These are phyloP conservation scores for Globisporangium camurandrum DNA, from an alignment of 352 stramenopile genomes.

Conservation along the genomic window DNA sequence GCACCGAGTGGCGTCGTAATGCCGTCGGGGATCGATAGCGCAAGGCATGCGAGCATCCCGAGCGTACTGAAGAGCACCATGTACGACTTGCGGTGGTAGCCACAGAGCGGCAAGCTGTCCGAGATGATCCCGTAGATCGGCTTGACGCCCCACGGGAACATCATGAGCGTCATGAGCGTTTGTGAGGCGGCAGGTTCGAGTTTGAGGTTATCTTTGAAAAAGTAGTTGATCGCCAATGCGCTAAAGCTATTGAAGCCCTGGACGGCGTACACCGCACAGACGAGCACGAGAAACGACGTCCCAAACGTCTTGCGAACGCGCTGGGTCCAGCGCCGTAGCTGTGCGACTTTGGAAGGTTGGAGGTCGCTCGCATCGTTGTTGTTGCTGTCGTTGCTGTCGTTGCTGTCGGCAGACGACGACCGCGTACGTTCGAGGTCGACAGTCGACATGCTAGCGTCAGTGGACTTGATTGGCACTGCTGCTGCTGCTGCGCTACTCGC, in stretches of 20 bases:
- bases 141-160: conserved; percentile 94
- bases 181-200: conserved; percentile 90
- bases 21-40: conserved; percentile 40
- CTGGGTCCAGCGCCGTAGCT: conserved; percentile 40
- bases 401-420: conserved; percentile 11
- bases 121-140: conserved; percentile 95
- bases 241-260: conserved; percentile 93
- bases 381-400: conserved; percentile 3
- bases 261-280: conserved; percentile 88
- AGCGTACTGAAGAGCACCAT: conserved; percentile 86
- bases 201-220: conserved; percentile 95
- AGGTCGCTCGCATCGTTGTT: not conserved
- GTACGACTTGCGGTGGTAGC: conserved; percentile 94
- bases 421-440: conserved; percentile 7
- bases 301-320: conserved; percentile 60
- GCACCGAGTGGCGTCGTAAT: conserved; percentile 51
- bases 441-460: conserved; percentile 3
- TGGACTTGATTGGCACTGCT: conserved; percentile 11
- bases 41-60: conserved; percentile 46
- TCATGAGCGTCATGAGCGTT: conserved; percentile 90
- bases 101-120: conserved; percentile 92
- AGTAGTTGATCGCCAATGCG: conserved; percentile 91
- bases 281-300: conserved; percentile 57
- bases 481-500: conserved; percentile 4
- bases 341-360: conserved; percentile 20